Evolutionary conservation across 441 rosid genomes (phyloP), one percentile per base, ranked within the genome.

Genomic region (Melastoma candidum): DNA sequence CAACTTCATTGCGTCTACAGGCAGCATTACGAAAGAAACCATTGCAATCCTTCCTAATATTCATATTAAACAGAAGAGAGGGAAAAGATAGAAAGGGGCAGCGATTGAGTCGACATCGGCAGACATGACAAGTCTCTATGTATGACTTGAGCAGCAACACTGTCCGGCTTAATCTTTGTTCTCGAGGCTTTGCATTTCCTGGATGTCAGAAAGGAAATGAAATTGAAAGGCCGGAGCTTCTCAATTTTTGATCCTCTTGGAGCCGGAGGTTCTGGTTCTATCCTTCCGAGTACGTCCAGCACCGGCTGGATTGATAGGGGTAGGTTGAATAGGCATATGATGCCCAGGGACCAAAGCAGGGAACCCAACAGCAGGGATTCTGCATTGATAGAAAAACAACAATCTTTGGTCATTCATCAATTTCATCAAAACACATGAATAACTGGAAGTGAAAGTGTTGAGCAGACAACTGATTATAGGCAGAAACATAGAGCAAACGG

Each of bases 291-390:
- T 64, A 46, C 63, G 68, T 58, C 75, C 66, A 45, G 78, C 51
- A 43, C 44, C 61, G 67, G 53, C 57, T 41, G 63, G 56, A 71
- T 65, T 36, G 58, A 51, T 24, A 4, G 17, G 49, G 73, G 77
- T 71, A 69, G 79, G 44, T 53, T 53, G 66, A 63, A 74, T 26
- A 74, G 81, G 77, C 85, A 81, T 58, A 72, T 74, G 93, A 72
- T 68, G 70, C 77, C 80, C 87, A 84, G 74, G 77, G 77, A 76
- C 85, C 93, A 84, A 72, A 79, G 77, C 93, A 84, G 85, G 90
- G 90, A 83, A 84, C 87, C 92, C 92, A 81, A 73, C 92, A 75
- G 85, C 90, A 83, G 92, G 80, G 90, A 77, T 80, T 82, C 83
- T 79, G 77, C 75, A 77, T 9, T 45, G 41, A 14, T 44, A 48